Evolutionary conservation across 1,284 basidiomycete species (phyloP), one percentile per base, ranked within the genome.

Genomic region (Ganoderma sp.): DNA sequence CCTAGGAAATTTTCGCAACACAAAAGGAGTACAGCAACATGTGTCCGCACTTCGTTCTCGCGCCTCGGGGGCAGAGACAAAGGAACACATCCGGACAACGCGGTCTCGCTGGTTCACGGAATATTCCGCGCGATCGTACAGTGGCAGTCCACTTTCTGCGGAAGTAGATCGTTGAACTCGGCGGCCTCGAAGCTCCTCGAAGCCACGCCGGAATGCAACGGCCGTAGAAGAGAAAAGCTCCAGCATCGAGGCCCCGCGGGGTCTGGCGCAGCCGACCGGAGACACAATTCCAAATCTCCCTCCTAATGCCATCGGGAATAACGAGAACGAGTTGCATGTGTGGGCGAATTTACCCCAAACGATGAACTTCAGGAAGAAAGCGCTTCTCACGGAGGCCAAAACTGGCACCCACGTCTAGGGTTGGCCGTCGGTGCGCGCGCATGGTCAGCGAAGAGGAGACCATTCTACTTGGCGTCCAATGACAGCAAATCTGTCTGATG

Each of bases 331-430:
- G 57, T 34, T 56, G 17, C 32, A 19, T 32, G 32, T 37, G 56
- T 57, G 56, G 56, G 32, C 56, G 34, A 57, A 34, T 57, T 57
- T 32, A 32, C 32, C 56, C 56, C n/a, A 37, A 32, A 34, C 56
- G 22, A 59, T 42, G 39, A 14, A 10, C 56, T 39, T 39, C 17
- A 10, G 32, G 56, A 34, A 10, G 14, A 59, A 59, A 4, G 19
- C 39, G 12, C 60, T 17, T 61, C 65, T 61, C 65, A 62, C 65
- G 61, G 25, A 25, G 41, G 19, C 32, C 43, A 7, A 37, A 60
- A 54, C 19, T 41, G n/a, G 48, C 58, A 41, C 22, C 45, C 45
- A 50, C 45, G 32, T 65, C 37, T 32, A 61, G 45, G 45, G 25
- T 65, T 42, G 25, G 19, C 56, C 56, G 56, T 57, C 56, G 32